Conservation (phyloP, 441 rosid genomes). For the Viola pubescens region DNA sequence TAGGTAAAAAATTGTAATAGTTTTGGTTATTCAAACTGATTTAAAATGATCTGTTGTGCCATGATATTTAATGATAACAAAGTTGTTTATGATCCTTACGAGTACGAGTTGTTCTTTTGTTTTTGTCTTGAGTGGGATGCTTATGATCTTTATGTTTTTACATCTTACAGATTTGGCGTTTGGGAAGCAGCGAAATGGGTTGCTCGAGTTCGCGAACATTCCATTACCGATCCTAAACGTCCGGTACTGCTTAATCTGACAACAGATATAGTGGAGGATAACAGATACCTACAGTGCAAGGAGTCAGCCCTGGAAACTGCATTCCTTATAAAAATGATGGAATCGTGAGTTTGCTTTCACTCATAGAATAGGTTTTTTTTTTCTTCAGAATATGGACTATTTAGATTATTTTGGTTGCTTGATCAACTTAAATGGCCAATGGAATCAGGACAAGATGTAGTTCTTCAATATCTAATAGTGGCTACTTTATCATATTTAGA, state of each 20-base stretch:
- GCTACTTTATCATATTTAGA: constrained; percentile 13
- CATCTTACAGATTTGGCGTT: constrained; percentile 67
- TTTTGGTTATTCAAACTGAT: too few relatives aligned
- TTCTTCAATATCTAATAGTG: constrained; percentile 9
- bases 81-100: neutral
- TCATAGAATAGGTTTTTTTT: neutral
- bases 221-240: constrained; percentile 54
- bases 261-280: constrained; percentile 81
- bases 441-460: constrained; percentile 10
- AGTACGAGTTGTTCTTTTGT: too few relatives aligned
- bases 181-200: constrained; percentile 99
- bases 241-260: constrained; percentile 70
- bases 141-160: constrained; percentile 4
- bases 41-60: too few relatives aligned
- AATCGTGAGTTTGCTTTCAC: constrained; percentile 14
- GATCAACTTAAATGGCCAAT: constrained; percentile 20
- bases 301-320: constrained; percentile 75
- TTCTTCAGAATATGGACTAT: neutral
- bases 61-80: too few relatives aligned
- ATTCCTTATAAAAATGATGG: constrained; percentile 72
- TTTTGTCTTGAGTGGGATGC: constrained; percentile 1
- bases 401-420: constrained; percentile 2
- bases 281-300: constrained; percentile 69
- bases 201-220: constrained; percentile 63
- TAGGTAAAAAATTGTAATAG: too few relatives aligned